Evolutionary conservation across 2,329 filamentous ascomycete species (phyloP).

Genomic region (Ophiostoma himal-ulmi): DNA sequence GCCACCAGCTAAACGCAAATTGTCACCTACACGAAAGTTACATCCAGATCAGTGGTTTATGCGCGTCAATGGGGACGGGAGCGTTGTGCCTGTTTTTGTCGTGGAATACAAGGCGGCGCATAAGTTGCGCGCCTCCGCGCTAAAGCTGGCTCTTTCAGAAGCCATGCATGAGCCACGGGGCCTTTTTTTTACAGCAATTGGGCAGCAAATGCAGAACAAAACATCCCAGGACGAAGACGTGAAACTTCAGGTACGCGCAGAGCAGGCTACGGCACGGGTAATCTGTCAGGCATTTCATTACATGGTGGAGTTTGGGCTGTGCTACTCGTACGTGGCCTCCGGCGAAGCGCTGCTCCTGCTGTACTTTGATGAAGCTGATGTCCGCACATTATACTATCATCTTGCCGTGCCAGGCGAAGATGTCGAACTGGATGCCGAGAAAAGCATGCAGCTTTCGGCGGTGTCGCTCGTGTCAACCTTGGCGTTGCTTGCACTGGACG

Average conservation of each 20-base stretch:
- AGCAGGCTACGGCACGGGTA: not conserved
- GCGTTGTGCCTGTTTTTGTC: slow-evolving; percentile 16
- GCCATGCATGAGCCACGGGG: not conserved
- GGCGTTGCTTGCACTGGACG: not conserved
- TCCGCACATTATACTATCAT: not conserved
- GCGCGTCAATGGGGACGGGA: slow-evolving; percentile 12
- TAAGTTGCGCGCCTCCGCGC: slow-evolving; percentile 14
- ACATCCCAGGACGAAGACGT: not conserved
- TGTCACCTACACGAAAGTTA: not conserved
- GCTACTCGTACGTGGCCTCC: not conserved
- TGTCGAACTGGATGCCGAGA: not conserved
- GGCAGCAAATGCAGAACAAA: not conserved
- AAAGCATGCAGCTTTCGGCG: not conserved
- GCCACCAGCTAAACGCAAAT: not conserved
- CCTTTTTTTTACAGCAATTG: not conserved
- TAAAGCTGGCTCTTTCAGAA: slow-evolving; percentile 8
- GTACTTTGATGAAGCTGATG: not conserved
- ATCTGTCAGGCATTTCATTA: not conserved
- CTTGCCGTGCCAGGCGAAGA: not conserved
- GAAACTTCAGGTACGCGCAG: not conserved
- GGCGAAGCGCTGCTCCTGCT: not conserved
- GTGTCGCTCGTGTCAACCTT: not conserved
- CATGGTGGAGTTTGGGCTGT: not conserved
- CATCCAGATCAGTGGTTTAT: slow-evolving; percentile 20
- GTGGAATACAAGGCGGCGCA: slow-evolving; percentile 21